Percentiles rank a stretch among this genome's conserved stretches.
These are phyloP conservation scores for Aspergillus egyptiacus DNA, from an alignment of 495 filamentous ascomycete genomes.

Conservation along the genomic window DNA sequence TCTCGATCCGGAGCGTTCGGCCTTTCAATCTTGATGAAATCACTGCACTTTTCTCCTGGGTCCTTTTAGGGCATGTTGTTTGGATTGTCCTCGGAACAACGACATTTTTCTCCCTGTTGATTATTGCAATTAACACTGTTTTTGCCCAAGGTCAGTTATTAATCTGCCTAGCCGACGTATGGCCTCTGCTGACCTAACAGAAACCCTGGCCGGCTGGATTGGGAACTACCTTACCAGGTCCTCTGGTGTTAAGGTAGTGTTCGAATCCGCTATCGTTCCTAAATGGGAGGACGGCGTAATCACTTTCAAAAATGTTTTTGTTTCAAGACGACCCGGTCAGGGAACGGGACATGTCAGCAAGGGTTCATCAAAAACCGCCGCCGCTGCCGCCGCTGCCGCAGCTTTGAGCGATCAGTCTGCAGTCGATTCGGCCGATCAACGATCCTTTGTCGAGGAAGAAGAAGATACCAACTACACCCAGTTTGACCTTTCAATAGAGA, in stretches of 20 bases:
- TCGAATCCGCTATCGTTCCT: constrained; percentile 95
- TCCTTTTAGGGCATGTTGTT: constrained; percentile 83
- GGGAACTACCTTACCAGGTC: constrained; percentile 95
- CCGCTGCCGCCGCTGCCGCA: constrained; percentile 77
- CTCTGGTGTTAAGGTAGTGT: constrained; percentile 91
- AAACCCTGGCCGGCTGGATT: constrained; percentile 87
- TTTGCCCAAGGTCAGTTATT: constrained; percentile 74
- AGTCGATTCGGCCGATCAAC: constrained; percentile 18
- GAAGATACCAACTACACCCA: constrained; percentile 97
- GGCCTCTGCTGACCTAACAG: constrained; percentile 38
- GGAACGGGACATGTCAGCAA: constrained; percentile 74
- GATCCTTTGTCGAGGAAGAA: constrained; percentile 45
- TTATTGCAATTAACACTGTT: constrained; percentile 88
- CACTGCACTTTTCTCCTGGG: constrained; percentile 90
- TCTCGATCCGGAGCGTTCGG: constrained; percentile 88
- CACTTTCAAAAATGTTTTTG: constrained; percentile 93
- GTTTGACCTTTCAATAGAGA: constrained; percentile 91
- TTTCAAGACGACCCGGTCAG: constrained; percentile 85
- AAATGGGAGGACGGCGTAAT: constrained; percentile 93
- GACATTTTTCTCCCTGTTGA: constrained; percentile 89
- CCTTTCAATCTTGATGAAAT: constrained; percentile 96
- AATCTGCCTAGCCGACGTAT: not conserved
- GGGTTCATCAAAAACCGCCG: constrained; percentile 79
- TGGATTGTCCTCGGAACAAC: constrained; percentile 96
- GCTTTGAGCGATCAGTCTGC: constrained; percentile 39